A percentile compares a stretch with the other conserved stretches of the same genome.
Evolutionary conservation across 2,329 filamentous ascomycete species (phyloP).

Genomic region (Colletotrichum orchidophilum): DNA sequence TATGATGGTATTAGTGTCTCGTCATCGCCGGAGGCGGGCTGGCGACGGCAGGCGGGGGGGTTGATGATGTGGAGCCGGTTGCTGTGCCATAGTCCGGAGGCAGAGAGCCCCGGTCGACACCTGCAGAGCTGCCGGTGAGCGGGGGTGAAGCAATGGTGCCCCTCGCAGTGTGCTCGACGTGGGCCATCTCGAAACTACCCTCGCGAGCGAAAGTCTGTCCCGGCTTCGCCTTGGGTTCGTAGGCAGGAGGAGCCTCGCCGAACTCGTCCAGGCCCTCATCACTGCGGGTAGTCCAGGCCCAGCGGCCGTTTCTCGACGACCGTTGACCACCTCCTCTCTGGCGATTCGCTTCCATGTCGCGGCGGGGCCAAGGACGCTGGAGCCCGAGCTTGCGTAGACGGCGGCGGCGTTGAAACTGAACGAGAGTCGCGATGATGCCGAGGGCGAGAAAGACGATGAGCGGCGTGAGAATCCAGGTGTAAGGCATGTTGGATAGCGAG

Average conservation of each 20-base stretch:
- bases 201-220: constrained; percentile 23
- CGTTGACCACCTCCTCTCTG: constrained; percentile 21
- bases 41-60: constrained; percentile 13
- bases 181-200: constrained; percentile 30
- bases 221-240: constrained; percentile 49
- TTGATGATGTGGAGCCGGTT: constrained; percentile 19
- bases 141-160: constrained; percentile 14
- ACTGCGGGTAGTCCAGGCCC: constrained; percentile 38
- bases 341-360: constrained; percentile 29
- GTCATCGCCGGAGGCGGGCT: constrained; percentile 21
- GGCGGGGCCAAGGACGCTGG: constrained; percentile 37
- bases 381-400: constrained; percentile 36
- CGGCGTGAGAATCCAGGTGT: constrained; percentile 65
- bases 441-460: constrained; percentile 55
- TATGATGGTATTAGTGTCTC: neutral
- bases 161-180: constrained; percentile 9
- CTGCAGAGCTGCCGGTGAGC: neutral
- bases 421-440: constrained; percentile 48
- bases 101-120: constrained; percentile 13
- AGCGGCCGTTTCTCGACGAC: constrained; percentile 26
- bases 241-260: constrained; percentile 73
- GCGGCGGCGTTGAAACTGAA: constrained; percentile 54
- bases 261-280: constrained; percentile 71
- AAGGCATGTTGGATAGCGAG: constrained; percentile 57
- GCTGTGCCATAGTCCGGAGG: constrained; percentile 26